Percentiles rank a stretch among this genome's conserved stretches.
These are phyloP conservation scores for Tylopilus intermedius DNA, from an alignment of 768 basidiomycete genomes.

Conservation along the genomic window DNA sequence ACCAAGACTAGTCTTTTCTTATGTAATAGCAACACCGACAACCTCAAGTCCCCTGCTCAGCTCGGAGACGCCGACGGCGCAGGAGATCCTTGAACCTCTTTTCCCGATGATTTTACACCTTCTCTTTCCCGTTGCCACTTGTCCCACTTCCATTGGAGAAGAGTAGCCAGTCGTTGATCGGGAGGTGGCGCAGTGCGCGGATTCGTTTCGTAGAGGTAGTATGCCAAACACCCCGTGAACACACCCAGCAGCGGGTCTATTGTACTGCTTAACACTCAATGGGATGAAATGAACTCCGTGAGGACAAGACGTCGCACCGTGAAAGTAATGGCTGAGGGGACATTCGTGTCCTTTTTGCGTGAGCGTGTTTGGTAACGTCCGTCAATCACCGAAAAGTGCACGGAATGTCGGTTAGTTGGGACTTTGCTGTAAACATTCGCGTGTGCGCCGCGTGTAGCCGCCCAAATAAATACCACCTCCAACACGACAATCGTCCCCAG, in stretches of 20 bases:
- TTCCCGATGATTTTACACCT: background rate
- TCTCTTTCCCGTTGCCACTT: conserved; percentile 31
- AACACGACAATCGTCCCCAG: background rate
- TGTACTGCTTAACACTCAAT: conserved; percentile 36
- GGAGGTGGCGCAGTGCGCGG: conserved; percentile 62
- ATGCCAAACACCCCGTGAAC: conserved; percentile 74
- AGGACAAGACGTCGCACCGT: conserved; percentile 22
- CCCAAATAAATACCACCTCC: conserved; percentile 1
- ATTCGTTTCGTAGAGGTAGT: conserved; percentile 74
- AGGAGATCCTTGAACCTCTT: background rate
- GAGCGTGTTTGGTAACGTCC: background rate
- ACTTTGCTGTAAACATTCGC: conserved; percentile 24
- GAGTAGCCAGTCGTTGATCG: conserved; percentile 49
- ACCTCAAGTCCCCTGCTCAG: background rate
- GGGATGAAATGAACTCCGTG: background rate
- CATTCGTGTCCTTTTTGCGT: conserved; percentile 25
- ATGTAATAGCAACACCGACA: background rate
- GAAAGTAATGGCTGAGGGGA: conserved; percentile 38
- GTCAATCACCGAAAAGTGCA: conserved; percentile 21
- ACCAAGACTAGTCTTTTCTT: conserved; percentile 12
- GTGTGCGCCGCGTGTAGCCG: conserved; percentile 3
- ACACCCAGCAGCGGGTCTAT: conserved; percentile 72
- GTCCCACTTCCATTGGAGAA: conserved; percentile 65
- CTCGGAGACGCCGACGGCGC: background rate
- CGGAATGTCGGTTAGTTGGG: conserved; percentile 25